Base-by-base conservation (phyloP, 2,329 filamentous ascomycete species). In the Cryoendolithus antarcticus region DNA sequence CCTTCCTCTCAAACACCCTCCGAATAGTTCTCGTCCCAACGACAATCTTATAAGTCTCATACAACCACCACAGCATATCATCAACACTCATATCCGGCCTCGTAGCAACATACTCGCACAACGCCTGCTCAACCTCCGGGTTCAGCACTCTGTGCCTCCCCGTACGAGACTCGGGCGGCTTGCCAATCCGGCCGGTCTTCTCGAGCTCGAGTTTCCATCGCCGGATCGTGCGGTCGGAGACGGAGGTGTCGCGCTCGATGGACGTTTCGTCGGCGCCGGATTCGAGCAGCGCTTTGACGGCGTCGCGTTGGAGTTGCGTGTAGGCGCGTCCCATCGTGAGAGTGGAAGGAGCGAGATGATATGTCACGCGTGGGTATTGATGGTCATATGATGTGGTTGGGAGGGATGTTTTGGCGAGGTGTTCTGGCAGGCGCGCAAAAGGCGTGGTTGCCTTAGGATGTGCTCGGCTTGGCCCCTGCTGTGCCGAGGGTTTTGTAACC, bases 31-130 rank as follows among this genome's bases (percentile, higher is more conserved):
- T 48, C 24, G 57, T 59, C 35, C 56, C 57, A 30, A 59, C 57
- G 12, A 59, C 57, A 24, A 60, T 55, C 45, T 57, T 50, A 42
- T 59, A 53, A 2, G 47, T 52, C 32, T 60, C 56, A 48, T 59
- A 58, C 6, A 60, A 44, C 56, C 57, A 60, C 57, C 57, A 60
- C 8, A 59, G 48, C 56, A 60, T 60, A 40, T 60, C 57, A 37
- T 60, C 57, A 34, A 59, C 56, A 8, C 54, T 54, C 48, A 58
- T 48, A 28, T 57, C 54, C 36, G 55, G 56, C 35, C 58, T 56
- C 31, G 51, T 46, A 29, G 53, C 53, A 15, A 57, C 53, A 50
- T 58, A 51, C 35, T 58, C 53, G 47, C 58, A 56, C 11, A 60
- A 50, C 32, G 53, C 53, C 50, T 54, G 38, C 41, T 60, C 57